Conservation (phyloP, 805 yeast species). For the Candida manassasensis region DNA sequence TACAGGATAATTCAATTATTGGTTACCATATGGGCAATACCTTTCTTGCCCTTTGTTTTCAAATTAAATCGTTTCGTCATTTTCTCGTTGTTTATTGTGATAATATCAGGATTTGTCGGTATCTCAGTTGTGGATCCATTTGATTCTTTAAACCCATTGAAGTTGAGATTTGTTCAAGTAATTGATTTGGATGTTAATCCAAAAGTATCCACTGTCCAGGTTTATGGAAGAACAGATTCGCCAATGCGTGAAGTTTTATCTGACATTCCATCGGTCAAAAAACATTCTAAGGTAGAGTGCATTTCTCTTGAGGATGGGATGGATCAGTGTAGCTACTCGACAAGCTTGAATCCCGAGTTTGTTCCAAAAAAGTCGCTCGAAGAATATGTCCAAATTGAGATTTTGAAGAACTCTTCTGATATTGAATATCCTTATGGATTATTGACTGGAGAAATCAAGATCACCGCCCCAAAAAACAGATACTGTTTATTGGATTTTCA, state of each 20-base stretch:
- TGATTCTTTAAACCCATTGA: constrained; percentile 58
- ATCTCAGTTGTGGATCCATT: constrained; percentile 53
- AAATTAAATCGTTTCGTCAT: constrained; percentile 55
- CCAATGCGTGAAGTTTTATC: constrained; percentile 40
- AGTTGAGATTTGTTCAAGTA: constrained; percentile 63
- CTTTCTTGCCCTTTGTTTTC: constrained; percentile 65
- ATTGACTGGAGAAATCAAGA: constrained; percentile 54
- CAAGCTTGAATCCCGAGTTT: constrained; percentile 42
- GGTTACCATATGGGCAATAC: constrained; percentile 33
- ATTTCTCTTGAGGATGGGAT: constrained; percentile 37
- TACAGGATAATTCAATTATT: constrained; percentile 23
- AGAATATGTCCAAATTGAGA: constrained; percentile 47
- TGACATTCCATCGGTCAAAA: constrained; percentile 64
- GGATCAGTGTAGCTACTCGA: constrained; percentile 50
- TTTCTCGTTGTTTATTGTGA: constrained; percentile 31
- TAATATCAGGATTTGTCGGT: constrained; percentile 32
- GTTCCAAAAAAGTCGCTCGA: constrained; percentile 25
- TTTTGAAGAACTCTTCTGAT: constrained; percentile 46
- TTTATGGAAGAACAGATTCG: constrained; percentile 49
- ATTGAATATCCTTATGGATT: constrained; percentile 56
- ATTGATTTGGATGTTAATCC: constrained; percentile 41
- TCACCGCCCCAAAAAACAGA: constrained; percentile 58
- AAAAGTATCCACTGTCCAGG: constrained; percentile 35
- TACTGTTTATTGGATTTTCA: constrained; percentile 61
- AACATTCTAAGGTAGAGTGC: constrained; percentile 30